Evolutionary conservation across 176 grass and related monocot species (phyloP).

Genomic region (Bolboschoenus planiculmis): DNA sequence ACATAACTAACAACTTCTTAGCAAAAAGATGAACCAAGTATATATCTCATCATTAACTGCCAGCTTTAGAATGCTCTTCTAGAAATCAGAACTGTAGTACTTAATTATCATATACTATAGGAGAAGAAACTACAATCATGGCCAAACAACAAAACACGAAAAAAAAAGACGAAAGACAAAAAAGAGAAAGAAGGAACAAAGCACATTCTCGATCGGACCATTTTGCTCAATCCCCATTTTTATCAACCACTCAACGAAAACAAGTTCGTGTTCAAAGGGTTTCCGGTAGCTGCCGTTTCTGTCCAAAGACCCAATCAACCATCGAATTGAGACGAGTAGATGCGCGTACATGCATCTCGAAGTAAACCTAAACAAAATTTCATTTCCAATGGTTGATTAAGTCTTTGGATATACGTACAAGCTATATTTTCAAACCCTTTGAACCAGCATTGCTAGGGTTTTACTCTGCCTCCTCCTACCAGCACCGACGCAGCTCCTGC

Average conservation of each 20-base stretch:
- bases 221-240: constrained; percentile 17
- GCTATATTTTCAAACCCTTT: neutral
- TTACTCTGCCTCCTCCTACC: neutral
- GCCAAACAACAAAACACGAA: neutral
- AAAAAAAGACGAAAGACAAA: neutral
- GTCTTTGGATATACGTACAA: neutral
- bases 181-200: neutral
- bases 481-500: neutral
- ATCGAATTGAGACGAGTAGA: neutral
- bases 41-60: neutral
- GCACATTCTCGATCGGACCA: constrained; percentile 6
- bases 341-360: neutral
- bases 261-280: constrained; percentile 11
- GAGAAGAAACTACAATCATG: constrained; percentile 5
- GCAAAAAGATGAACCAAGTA: neutral
- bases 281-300: neutral
- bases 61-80: neutral
- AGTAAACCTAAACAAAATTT: neutral
- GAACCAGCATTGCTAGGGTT: neutral
- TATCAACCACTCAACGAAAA: neutral
- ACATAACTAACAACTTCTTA: neutral
- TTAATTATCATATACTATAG: neutral
- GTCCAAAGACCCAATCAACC: constrained; percentile 7
- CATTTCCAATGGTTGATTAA: constrained; percentile 2
- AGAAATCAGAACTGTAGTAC: neutral